phyloP scores from a whole-genome alignment of 495 filamentous ascomycete genomes.

The Chaetomium tenue region DNA sequence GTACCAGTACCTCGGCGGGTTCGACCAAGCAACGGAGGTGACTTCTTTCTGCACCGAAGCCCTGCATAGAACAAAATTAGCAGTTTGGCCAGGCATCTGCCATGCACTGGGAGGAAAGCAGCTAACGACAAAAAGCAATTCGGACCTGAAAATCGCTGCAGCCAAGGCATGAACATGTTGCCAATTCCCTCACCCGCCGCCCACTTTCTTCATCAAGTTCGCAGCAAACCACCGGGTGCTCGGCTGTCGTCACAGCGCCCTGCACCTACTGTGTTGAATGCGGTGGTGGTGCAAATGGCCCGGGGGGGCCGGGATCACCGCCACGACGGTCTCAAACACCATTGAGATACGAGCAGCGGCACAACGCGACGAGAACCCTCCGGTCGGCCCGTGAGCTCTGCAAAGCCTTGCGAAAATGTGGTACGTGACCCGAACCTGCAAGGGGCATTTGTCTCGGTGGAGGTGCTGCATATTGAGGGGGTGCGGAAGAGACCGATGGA shows the following conservation, averaged over 20 bases:
- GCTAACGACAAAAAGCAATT: background rate
- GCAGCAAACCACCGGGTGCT: too few relatives aligned
- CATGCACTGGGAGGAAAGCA: background rate
- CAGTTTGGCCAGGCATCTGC: background rate
- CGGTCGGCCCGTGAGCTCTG: background rate
- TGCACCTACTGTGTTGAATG: too few relatives aligned
- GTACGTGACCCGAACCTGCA: background rate
- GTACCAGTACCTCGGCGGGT: conserved; percentile 1
- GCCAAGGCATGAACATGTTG: background rate
- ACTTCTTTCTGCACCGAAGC: background rate
- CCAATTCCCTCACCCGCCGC: background rate
- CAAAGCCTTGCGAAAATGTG: background rate
- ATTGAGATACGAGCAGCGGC: conserved; percentile 9
- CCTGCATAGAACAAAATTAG: background rate
- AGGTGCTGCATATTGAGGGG: background rate
- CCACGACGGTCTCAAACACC: background rate
- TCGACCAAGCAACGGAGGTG: background rate
- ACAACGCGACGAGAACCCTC: background rate
- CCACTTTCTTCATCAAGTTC: too few relatives aligned
- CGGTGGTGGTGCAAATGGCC: too few relatives aligned
- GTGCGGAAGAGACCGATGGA: background rate
- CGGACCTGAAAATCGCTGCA: background rate
- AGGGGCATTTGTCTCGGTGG: background rate
- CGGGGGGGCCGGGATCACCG: background rate
- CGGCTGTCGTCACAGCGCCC: too few relatives aligned